Base-by-base conservation (phyloP, 164 flowering plant species). In the Houttuynia cordata region DNA sequence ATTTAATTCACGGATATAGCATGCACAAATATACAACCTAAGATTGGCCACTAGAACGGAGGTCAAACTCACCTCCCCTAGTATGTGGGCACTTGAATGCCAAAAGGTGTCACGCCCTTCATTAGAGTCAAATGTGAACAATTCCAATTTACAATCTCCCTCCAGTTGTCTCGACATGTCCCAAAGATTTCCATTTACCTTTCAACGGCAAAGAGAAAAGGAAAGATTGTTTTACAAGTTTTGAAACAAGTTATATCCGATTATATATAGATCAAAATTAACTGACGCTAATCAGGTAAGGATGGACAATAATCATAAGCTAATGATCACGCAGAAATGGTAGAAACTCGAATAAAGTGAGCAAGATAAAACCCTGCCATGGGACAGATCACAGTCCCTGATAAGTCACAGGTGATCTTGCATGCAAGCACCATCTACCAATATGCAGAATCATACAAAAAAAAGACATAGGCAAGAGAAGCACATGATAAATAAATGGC, bases 21-120 rank as follows among this genome's bases (percentile, higher is more conserved):
- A 42, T 8, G 14, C 12, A 42, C 14, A 10, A 42, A 12, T 12
- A 42, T 10, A 14, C 14, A 42, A 42, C 1, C 7, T 9, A 20
- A 53, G 10, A 20, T 53, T 21, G 53, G 19, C 19, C 55, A 19
- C 20, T 18, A 7, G 12, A 9, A 53, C 17, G 7, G 21, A 53
- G 10, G 3, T 4, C 15, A 20, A 42, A 10, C 23, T 51, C 66
- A 89, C 96, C 88, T 93, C 79, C 25, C 97, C 97, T 22, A 94
- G 89, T 65, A 94, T 94, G 71, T 91, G 97, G 37, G 99, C 99
- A 62, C 96, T 94, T 0, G 97, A 94, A 71, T 94, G 99, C 99
- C 99, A 91, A 55, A 94, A 81, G 0, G 99, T 93, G 51, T 93
- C 97, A 0, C 97, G 81, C 10, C 99, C 99, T 73, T 86, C 93